Conservation (phyloP, 2,329 filamentous ascomycete species). For the Metarhizium rileyi region DNA sequence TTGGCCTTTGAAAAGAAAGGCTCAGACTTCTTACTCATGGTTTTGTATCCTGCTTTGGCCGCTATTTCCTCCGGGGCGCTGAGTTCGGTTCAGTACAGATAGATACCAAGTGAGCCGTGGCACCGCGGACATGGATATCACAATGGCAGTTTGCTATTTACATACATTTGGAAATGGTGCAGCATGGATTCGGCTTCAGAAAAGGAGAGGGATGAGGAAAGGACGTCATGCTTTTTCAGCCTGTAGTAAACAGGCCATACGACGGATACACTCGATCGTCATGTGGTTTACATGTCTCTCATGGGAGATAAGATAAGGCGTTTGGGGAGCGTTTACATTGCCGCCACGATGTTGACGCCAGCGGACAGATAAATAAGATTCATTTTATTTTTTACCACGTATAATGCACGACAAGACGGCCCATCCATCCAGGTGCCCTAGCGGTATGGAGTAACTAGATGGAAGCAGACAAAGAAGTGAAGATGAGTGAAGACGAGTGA, state of each 20-base stretch:
- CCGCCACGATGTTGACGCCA: background rate
- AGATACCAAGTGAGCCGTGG: background rate
- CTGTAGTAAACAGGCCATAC: conserved; percentile 6
- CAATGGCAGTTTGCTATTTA: background rate
- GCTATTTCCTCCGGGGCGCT: background rate
- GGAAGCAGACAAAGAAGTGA: background rate
- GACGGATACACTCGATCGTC: background rate
- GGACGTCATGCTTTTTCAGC: conserved; percentile 7
- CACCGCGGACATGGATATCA: background rate
- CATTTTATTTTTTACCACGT: background rate
- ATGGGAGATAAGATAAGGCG: background rate
- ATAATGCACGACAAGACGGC: background rate
- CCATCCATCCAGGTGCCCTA: too few relatives aligned
- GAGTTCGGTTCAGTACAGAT: background rate
- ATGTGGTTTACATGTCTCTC: background rate
- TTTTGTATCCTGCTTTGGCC: background rate
- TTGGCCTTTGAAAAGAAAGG: background rate
- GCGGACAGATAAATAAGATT: background rate
- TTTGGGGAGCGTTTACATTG: background rate
- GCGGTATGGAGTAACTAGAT: too few relatives aligned
- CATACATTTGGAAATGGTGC: conserved; percentile 4
- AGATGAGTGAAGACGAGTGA: too few relatives aligned
- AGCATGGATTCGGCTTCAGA: background rate
- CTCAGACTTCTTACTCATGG: background rate
- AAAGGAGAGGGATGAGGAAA: background rate